Base-by-base conservation (phyloP, 2,329 filamentous ascomycete genomes). In the Curvularia eragrostidis region DNA sequence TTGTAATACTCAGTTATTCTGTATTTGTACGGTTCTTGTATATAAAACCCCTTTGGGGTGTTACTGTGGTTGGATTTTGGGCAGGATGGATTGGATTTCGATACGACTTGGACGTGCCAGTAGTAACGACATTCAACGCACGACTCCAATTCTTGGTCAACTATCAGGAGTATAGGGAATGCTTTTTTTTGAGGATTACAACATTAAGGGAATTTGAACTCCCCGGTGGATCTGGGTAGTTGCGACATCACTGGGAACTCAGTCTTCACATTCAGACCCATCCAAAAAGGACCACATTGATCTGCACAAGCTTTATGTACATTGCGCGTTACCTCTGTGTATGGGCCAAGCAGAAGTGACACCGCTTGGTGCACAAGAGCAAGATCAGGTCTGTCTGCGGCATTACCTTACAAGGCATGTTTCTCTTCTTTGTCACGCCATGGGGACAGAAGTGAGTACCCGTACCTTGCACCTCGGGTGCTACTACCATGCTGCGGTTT, bases 381-480 rank as follows among this genome's bases (percentile, higher is more conserved):
- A 36, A 44, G 44, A 38, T 44, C 38, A 38, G 53, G 30, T 26
- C 19, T 30, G 10, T 10, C 43, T 49, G 48, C 39, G 46, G 54
- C 49, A 38, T 28, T 23, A 47, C 54, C 36, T 57, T 38, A 23
- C 44, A 38, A 44, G 36, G 30, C 50, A 48, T 44, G n/a, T 49
- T 49, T 49, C 21, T 26, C 24, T 12, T 21, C 34, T 49, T 28
- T 39, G 34, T 39, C 30, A 19, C 34, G 39, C 34, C 34, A 49
- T 39, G 34, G 47, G 23, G 47, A 48, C 34, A 39, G n/a, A 26
- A 7, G 36, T 34, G 39, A 48, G 41, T 43, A 54, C 44, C 49
- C 50, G 54, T 54, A 57, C 54, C 50, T 57, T 57, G 54, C 50
- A 43, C 44, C 30, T 57, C 43, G 44, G 50, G 50, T 57, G 44